These are phyloP conservation scores for Mycogone perniciosa DNA, from an alignment of 2,329 filamentous ascomycete species.

Conservation along the genomic window DNA sequence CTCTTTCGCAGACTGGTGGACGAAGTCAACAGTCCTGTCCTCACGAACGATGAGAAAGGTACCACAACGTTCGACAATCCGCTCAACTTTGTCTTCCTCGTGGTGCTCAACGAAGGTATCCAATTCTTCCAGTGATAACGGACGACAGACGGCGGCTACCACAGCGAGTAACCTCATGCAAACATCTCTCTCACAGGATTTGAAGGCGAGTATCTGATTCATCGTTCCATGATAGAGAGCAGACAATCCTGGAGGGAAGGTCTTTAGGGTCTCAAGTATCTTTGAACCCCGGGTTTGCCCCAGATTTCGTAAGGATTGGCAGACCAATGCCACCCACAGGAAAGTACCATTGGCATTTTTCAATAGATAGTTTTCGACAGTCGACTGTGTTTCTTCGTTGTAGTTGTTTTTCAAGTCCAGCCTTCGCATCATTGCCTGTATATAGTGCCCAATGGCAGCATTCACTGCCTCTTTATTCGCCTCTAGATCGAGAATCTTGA, in stretches of 20 bases:
- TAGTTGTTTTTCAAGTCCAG: constrained; percentile 8
- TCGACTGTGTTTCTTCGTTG: background rate
- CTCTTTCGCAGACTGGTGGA: constrained; percentile 39
- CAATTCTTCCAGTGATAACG: constrained; percentile 30
- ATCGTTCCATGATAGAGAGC: constrained; percentile 34
- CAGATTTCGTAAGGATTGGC: constrained; percentile 6
- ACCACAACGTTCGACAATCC: constrained; percentile 29
- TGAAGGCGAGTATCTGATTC: constrained; percentile 21
- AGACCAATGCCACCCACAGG: constrained; percentile 19
- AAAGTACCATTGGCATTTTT: constrained; percentile 30
- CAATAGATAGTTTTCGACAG: constrained; percentile 14
- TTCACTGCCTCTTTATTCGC: constrained; percentile 19
- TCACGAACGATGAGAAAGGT: constrained; percentile 33
- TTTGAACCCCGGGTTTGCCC: constrained; percentile 7
- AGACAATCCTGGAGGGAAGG: constrained; percentile 29
- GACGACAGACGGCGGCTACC: constrained; percentile 26
- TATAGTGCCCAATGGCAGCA: background rate
- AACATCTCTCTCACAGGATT: constrained; percentile 23
- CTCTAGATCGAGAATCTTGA: background rate
- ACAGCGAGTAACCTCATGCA: constrained; percentile 30
- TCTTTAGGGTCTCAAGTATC: constrained; percentile 14
- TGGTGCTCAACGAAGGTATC: constrained; percentile 11
- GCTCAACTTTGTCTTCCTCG: constrained; percentile 14
- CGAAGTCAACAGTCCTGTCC: constrained; percentile 24
- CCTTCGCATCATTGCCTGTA: background rate